Evolutionary conservation across 1,139 yeast genomes (phyloP).

Genomic region (Blastobotrys petasosporus): DNA sequence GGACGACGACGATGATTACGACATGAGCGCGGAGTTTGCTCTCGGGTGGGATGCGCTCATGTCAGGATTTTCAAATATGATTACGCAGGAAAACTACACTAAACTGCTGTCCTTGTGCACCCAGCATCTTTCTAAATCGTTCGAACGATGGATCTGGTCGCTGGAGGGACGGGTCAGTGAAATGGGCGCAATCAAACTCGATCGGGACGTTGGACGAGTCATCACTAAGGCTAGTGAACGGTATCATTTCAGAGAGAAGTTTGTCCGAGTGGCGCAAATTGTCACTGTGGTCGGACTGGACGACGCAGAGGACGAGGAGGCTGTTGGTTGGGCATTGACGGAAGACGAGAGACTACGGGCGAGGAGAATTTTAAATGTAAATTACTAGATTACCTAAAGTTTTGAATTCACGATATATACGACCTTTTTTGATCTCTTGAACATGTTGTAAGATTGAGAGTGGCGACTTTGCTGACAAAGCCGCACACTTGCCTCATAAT

Average conservation of each 20-base stretch:
- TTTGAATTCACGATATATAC: too few relatives aligned
- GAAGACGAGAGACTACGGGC: conserved; percentile 66
- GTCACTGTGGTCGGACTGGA: conserved; percentile 79
- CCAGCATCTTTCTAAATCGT: conserved; percentile 41
- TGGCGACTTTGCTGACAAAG: too few relatives aligned
- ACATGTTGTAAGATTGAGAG: background rate
- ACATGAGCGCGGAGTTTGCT: conserved; percentile 23
- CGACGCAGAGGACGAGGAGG: conserved; percentile 61
- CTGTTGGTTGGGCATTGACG: conserved; percentile 73
- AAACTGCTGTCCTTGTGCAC: conserved; percentile 52
- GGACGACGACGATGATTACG: conserved; percentile 32
- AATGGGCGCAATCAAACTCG: conserved; percentile 77
- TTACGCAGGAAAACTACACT: conserved; percentile 47
- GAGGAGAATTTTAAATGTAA: conserved; percentile 21
- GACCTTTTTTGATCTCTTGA: too few relatives aligned
- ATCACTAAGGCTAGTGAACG: conserved; percentile 40
- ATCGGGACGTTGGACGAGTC: conserved; percentile 70
- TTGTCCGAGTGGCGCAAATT: conserved; percentile 75
- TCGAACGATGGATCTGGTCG: conserved; percentile 65
- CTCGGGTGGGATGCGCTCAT: conserved; percentile 58
- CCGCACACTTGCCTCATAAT: too few relatives aligned
- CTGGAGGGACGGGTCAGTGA: conserved; percentile 68
- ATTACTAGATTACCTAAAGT: background rate
- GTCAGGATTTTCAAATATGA: conserved; percentile 55
- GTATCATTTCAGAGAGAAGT: conserved; percentile 70